phyloP scores from a whole-genome alignment of 257 asterid species.

The Eucommia ulmoides region DNA sequence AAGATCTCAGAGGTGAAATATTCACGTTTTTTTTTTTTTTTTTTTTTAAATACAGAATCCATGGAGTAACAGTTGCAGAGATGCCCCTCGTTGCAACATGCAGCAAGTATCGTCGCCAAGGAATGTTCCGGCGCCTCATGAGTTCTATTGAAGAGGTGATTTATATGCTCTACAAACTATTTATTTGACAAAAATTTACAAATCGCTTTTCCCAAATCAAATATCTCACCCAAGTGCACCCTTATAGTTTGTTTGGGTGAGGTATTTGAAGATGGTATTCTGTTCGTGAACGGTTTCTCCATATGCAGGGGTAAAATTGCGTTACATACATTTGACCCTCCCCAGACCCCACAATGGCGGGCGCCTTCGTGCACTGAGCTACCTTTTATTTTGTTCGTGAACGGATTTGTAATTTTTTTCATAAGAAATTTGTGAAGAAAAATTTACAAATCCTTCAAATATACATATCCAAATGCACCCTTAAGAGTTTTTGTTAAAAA shows the following conservation, averaged over 20 bases:
- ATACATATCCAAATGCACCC: not conserved
- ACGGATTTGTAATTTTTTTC: too few relatives aligned
- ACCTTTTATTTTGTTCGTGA: not conserved
- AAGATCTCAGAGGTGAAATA: not conserved
- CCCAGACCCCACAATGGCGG: too few relatives aligned
- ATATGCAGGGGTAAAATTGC: too few relatives aligned
- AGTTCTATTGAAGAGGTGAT: slow-evolving; percentile 69
- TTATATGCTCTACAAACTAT: not conserved
- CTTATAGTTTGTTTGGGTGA: not conserved
- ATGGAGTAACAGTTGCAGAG: slow-evolving; percentile 86
- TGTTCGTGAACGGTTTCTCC: too few relatives aligned
- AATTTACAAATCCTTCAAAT: too few relatives aligned
- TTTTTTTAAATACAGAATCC: slow-evolving; percentile 77
- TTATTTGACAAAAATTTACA: not conserved
- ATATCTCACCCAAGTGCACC: too few relatives aligned
- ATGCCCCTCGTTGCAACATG: slow-evolving; percentile 96
- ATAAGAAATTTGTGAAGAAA: too few relatives aligned
- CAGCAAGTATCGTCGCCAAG: slow-evolving; percentile 84
- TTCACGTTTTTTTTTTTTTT: slow-evolving; percentile 9
- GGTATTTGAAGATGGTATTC: too few relatives aligned
- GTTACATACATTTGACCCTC: too few relatives aligned
- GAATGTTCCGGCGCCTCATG: slow-evolving; percentile 86
- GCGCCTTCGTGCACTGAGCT: too few relatives aligned
- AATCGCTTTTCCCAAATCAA: not conserved
- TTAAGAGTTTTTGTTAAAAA: not conserved